Conservation (phyloP, 2,329 filamentous ascomycete species). For the Aspergillus sp. region DNA sequence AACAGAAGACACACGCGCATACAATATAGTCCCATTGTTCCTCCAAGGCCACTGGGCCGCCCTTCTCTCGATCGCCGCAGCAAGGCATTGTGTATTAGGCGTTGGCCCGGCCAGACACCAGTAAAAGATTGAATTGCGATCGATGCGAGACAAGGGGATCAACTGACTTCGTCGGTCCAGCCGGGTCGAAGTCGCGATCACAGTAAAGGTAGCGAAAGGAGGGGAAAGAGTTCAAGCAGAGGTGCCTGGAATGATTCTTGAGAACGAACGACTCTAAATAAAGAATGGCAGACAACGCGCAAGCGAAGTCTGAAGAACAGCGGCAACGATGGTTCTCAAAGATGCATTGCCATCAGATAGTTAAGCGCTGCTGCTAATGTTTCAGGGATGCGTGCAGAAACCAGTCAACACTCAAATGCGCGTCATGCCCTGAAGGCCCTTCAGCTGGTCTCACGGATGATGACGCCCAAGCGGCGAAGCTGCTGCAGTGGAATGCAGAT, state of each 20-base stretch:
- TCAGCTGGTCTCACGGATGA: slow-evolving; percentile 4
- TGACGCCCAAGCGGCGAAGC: slow-evolving; percentile 4
- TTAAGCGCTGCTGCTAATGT: slow-evolving; percentile 9
- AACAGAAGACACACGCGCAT: slow-evolving; percentile 32
- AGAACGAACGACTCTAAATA: slow-evolving; percentile 8
- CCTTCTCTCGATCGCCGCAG: slow-evolving; percentile 58
- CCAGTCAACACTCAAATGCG: slow-evolving; percentile 12
- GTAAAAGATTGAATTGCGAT: background rate
- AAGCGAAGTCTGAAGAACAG: slow-evolving; percentile 5
- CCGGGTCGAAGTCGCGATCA: slow-evolving; percentile 30
- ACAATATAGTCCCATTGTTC: slow-evolving; percentile 96
- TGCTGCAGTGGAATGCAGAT: slow-evolving; percentile 3
- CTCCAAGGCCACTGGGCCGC: slow-evolving; percentile 69
- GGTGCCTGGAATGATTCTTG: slow-evolving; percentile 1
- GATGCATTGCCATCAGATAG: slow-evolving; percentile 16
- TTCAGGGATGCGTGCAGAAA: slow-evolving; percentile 1
- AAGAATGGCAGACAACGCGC: slow-evolving; percentile 15
- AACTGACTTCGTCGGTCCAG: slow-evolving; percentile 35
- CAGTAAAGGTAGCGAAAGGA: slow-evolving; percentile 11
- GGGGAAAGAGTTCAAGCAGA: background rate
- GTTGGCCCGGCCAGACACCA: slow-evolving; percentile 30
- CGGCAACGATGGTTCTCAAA: slow-evolving; percentile 14
- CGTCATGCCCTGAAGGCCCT: slow-evolving; percentile 13
- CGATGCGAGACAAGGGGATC: slow-evolving; percentile 10
- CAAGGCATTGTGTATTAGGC: slow-evolving; percentile 60